These are phyloP conservation scores for Annulohypoxylon moriforme DNA, from an alignment of 495 filamentous ascomycete species.

Conservation along the genomic window DNA sequence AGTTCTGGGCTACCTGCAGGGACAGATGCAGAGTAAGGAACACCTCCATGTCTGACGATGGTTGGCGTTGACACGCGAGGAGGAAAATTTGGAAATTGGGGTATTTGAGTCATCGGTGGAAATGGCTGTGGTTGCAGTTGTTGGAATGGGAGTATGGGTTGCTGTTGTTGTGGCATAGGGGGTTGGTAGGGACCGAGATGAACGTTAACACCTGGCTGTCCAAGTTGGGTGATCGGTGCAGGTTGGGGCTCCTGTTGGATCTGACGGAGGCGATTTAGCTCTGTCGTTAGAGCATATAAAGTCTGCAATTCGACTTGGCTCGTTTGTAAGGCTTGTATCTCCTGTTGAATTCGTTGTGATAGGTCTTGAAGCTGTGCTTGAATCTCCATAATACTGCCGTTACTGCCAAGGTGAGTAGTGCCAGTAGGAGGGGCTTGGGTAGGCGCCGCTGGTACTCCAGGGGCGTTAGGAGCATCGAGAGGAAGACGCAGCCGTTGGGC, in stretches of 20 bases:
- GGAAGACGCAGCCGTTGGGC: conserved; percentile 54
- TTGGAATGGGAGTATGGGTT: conserved; percentile 40
- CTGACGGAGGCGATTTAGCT: conserved; percentile 54
- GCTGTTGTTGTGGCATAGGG: conserved; percentile 28
- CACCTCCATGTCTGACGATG: conserved; percentile 56
- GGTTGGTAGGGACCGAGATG: conserved; percentile 34
- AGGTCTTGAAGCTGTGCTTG: conserved; percentile 70
- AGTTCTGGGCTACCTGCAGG: conserved; percentile 73
- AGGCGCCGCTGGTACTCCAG: conserved; percentile 40
- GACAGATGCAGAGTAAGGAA: conserved; percentile 60
- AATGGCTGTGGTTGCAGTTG: conserved; percentile 35
- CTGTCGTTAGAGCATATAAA: conserved; percentile 61
- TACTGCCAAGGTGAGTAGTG: conserved; percentile 21
- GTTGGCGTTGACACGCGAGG: conserved; percentile 49
- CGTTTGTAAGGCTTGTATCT: conserved; percentile 53
- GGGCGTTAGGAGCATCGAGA: conserved; percentile 33
- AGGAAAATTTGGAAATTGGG: conserved; percentile 28
- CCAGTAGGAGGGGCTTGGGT: conserved; percentile 41
- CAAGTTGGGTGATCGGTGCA: conserved; percentile 38
- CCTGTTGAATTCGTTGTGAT: conserved; percentile 73
- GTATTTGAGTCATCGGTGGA: conserved; percentile 34
- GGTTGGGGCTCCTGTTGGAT: conserved; percentile 37
- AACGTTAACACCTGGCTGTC: conserved; percentile 34
- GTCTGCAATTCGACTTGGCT: conserved; percentile 67
- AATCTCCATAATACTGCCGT: conserved; percentile 51